These are phyloP conservation scores for Mucor racemosus DNA, from an alignment of 371 early-diverging fungal species.

Conservation along the genomic window DNA sequence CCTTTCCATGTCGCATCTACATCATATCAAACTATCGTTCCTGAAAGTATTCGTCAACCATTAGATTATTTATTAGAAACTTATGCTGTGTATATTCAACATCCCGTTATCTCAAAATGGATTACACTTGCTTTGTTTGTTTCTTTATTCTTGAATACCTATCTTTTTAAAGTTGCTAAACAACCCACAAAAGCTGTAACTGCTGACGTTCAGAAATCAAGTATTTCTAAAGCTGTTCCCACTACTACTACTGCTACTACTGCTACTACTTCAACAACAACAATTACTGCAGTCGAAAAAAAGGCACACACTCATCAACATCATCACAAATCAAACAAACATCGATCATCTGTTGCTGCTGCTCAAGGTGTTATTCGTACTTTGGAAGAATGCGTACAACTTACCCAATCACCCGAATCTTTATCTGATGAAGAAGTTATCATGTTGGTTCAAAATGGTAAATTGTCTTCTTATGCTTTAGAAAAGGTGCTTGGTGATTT, in stretches of 20 bases:
- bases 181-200: constrained; percentile 45
- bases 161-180: constrained; percentile 66
- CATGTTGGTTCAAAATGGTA: constrained; percentile 71
- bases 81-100: constrained; percentile 62
- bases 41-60: constrained; percentile 51
- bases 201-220: background rate
- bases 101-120: constrained; percentile 69
- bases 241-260: constrained; percentile 13
- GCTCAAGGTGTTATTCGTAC: constrained; percentile 52
- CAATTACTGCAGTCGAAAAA: constrained; percentile 21
- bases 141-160: constrained; percentile 69
- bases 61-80: constrained; percentile 54
- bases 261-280: constrained; percentile 21
- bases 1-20: constrained; percentile 52
- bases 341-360: background rate
- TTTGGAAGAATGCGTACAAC: constrained; percentile 64
- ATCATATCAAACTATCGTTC: constrained; percentile 19
- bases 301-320: constrained; percentile 15
- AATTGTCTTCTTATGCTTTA: constrained; percentile 81
- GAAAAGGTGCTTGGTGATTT: constrained; percentile 81
- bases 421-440: constrained; percentile 75
- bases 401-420: constrained; percentile 56
- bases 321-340: background rate
- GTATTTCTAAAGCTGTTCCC: constrained; percentile 8
- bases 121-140: constrained; percentile 57